Conservation (phyloP, 495 filamentous ascomycete species). For the Neurospora sp. region DNA sequence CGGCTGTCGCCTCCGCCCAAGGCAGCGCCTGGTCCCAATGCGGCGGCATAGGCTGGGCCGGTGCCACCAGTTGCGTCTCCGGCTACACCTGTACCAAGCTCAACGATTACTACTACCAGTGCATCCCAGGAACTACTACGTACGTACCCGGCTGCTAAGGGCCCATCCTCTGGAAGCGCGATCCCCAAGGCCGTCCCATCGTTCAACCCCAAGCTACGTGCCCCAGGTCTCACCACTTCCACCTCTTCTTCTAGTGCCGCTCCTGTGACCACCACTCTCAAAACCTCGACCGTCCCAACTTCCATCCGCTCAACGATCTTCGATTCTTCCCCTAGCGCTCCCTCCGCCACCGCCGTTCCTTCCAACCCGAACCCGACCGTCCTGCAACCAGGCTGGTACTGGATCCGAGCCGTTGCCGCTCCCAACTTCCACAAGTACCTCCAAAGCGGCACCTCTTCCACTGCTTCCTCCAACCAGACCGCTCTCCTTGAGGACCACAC, state of each 20-base stretch:
- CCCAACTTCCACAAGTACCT: slow-evolving; percentile 46
- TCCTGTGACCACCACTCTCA: slow-evolving; percentile 1
- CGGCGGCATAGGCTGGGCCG: slow-evolving; percentile 6
- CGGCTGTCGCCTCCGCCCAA: slow-evolving; percentile 8
- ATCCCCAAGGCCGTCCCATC: not conserved
- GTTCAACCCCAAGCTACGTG: slow-evolving; percentile 9
- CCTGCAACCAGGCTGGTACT: slow-evolving; percentile 35
- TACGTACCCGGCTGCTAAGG: slow-evolving; percentile 6
- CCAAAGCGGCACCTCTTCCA: slow-evolving; percentile 27
- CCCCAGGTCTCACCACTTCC: slow-evolving; percentile 3
- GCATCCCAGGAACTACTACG: not conserved
- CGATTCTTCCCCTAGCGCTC: slow-evolving; percentile 3
- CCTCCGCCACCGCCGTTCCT: slow-evolving; percentile 14
- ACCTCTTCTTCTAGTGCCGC: slow-evolving; percentile 6
- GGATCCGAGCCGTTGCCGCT: slow-evolving; percentile 41
- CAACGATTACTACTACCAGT: not conserved
- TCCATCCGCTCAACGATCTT: not conserved
- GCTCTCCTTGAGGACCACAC: slow-evolving; percentile 30
- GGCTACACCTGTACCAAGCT: slow-evolving; percentile 10
- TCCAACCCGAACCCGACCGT: slow-evolving; percentile 30
- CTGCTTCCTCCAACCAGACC: slow-evolving; percentile 10
- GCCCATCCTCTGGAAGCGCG: not conserved
- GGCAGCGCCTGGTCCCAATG: slow-evolving; percentile 16
- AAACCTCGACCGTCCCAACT: slow-evolving; percentile 1
- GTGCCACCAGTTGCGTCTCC: slow-evolving; percentile 4